Percentiles rank a stretch among this genome's conserved stretches.
These are phyloP conservation scores for Colletotrichum sp. DNA, from an alignment of 2,329 filamentous ascomycete species.

Conservation along the genomic window DNA sequence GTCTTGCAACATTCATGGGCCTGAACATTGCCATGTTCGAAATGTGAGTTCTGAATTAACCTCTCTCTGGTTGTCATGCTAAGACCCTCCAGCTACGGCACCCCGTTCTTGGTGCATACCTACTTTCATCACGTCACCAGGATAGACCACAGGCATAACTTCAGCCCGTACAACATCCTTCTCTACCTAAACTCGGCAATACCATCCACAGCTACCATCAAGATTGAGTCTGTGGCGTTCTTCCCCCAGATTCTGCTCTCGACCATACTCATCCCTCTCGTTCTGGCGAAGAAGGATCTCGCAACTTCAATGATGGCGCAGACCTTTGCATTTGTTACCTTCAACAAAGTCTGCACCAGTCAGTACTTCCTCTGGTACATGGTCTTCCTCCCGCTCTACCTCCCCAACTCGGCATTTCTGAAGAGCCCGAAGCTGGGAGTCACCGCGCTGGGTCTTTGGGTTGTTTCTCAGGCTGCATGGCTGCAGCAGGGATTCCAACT, in stretches of 20 bases:
- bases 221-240: constrained; percentile 83
- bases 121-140: constrained; percentile 92
- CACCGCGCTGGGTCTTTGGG: constrained; percentile 72
- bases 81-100: constrained; percentile 66
- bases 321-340: constrained; percentile 95
- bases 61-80: neutral
- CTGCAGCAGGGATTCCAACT: constrained; percentile 76
- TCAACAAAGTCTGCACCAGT: constrained; percentile 99
- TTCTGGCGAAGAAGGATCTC: constrained; percentile 80
- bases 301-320: constrained; percentile 88
- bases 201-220: constrained; percentile 41
- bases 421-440: constrained; percentile 64
- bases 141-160: constrained; percentile 97
- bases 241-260: constrained; percentile 85
- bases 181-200: constrained; percentile 83
- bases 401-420: constrained; percentile 79
- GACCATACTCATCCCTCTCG: constrained; percentile 75
- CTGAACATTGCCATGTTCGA: constrained; percentile 83
- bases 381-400: constrained; percentile 88
- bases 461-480: constrained; percentile 77
- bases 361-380: constrained; percentile 99
- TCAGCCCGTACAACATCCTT: constrained; percentile 93
- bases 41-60: constrained; percentile 53
- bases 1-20: constrained; percentile 72
- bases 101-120: constrained; percentile 84